Evolutionary conservation across 78 protist species (phyloP).

Genomic region (Dictyostelium capitatum): DNA sequence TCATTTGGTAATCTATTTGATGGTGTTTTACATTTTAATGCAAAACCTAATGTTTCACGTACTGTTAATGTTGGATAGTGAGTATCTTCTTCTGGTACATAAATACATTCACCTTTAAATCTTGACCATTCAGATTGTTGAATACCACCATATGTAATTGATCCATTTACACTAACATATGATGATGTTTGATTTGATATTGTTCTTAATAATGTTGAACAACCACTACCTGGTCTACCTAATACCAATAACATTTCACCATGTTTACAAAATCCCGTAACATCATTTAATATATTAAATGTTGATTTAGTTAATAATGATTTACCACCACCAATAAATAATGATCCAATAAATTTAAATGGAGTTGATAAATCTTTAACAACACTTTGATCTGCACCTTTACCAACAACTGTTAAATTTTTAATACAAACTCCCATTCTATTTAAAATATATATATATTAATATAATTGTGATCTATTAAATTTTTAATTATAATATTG

Average conservation of each 20-base stretch:
- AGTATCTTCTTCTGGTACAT: slow-evolving; percentile 76
- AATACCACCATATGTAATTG: slow-evolving; percentile 55
- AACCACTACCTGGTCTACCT: slow-evolving; percentile 81
- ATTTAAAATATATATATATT: too few relatives aligned
- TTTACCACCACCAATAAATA: too few relatives aligned
- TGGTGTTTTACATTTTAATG: slow-evolving; percentile 64
- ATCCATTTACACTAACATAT: slow-evolving; percentile 56
- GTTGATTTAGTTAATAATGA: neutral
- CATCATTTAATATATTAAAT: slow-evolving; percentile 73
- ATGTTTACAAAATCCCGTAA: slow-evolving; percentile 49
- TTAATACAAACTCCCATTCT: too few relatives aligned
- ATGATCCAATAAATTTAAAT: too few relatives aligned
- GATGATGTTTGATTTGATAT: slow-evolving; percentile 51
- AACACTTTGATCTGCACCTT: too few relatives aligned
- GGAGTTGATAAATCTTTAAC: too few relatives aligned
- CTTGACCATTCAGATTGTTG: slow-evolving; percentile 35
- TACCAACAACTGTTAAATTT: too few relatives aligned
- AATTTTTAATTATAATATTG: too few relatives aligned
- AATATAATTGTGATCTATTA: too few relatives aligned
- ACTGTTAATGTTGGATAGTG: slow-evolving; percentile 74
- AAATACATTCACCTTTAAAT: slow-evolving; percentile 67
- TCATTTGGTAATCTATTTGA: slow-evolving; percentile 17
- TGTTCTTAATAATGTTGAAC: slow-evolving; percentile 44
- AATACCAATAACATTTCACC: slow-evolving; percentile 79
- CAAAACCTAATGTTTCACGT: slow-evolving; percentile 47